Evolutionary conservation across 2,329 filamentous ascomycete genomes (phyloP).

Genomic region (Apiospora pterosperma): DNA sequence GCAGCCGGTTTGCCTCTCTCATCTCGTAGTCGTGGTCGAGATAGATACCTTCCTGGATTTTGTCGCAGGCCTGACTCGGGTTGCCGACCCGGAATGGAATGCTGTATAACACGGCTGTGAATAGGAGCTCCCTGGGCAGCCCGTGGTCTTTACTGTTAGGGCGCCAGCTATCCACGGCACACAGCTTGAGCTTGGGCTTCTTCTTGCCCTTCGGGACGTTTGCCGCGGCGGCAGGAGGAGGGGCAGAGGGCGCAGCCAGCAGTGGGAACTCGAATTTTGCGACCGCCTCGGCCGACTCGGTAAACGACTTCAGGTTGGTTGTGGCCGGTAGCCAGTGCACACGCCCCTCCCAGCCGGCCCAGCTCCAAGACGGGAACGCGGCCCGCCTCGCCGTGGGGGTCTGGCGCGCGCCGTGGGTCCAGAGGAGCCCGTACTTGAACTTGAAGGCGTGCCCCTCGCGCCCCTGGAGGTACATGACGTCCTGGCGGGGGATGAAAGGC

Average conservation of each 20-base stretch:
- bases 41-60: not conserved
- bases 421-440: not conserved
- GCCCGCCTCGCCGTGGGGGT: not conserved
- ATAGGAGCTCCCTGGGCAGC: not conserved
- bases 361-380: not conserved
- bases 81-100: not conserved
- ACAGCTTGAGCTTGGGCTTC: not conserved
- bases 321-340: not conserved
- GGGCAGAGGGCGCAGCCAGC: not conserved
- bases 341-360: not conserved
- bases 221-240: not conserved
- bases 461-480: not conserved
- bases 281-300: not conserved
- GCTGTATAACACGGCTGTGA: not conserved
- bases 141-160: not conserved
- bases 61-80: not conserved
- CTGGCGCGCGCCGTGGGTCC: not conserved
- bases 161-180: not conserved
- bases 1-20: not conserved
- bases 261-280: not conserved
- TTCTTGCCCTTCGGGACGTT: not conserved
- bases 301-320: not conserved
- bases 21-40: not conserved
- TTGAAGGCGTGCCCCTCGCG: too few relatives aligned
- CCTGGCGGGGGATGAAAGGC: not conserved